phyloP scores from a whole-genome alignment of 2,329 filamentous ascomycete species.

The Venturiaceae sp. region DNA sequence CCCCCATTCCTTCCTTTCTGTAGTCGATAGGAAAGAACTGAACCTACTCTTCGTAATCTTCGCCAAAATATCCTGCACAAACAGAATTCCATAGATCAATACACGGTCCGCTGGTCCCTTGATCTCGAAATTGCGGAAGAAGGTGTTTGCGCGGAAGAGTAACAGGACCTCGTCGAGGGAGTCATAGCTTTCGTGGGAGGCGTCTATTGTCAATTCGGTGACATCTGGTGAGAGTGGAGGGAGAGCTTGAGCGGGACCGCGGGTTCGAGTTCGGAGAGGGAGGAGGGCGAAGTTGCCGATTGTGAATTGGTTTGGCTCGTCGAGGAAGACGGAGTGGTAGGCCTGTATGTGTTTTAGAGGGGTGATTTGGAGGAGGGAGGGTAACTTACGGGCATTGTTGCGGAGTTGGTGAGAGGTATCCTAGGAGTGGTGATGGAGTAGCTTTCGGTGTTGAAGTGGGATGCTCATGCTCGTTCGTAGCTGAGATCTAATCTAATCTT shows the following conservation, averaged over 20 bases:
- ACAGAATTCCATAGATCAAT: conserved; percentile 93
- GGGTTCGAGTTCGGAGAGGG: conserved; percentile 86
- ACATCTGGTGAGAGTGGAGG: conserved; percentile 43
- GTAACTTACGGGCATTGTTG: conserved; percentile 3
- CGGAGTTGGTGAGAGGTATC: not conserved
- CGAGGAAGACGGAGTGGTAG: conserved; percentile 94
- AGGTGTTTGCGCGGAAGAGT: conserved; percentile 94
- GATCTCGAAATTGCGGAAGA: conserved; percentile 99
- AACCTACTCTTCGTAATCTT: conserved; percentile 75
- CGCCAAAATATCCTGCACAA: conserved; percentile 78
- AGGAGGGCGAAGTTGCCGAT: conserved; percentile 91
- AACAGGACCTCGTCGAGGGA: conserved; percentile 87
- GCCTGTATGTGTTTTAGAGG: conserved; percentile 40
- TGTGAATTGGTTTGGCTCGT: conserved; percentile 61
- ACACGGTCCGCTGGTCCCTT: conserved; percentile 90
- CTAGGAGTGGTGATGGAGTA: not conserved
- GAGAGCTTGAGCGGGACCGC: conserved; percentile 88
- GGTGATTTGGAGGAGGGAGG: not conserved
- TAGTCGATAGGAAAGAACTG: conserved; percentile 10
- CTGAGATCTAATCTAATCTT: no score
- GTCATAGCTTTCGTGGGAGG: conserved; percentile 89
- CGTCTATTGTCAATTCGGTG: conserved; percentile 54
- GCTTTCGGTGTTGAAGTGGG: not conserved
- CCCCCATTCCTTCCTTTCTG: not conserved
- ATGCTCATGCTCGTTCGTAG: no score